phyloP scores from a whole-genome alignment of 2,329 filamentous ascomycete species.

The Botrytis squamosa region DNA sequence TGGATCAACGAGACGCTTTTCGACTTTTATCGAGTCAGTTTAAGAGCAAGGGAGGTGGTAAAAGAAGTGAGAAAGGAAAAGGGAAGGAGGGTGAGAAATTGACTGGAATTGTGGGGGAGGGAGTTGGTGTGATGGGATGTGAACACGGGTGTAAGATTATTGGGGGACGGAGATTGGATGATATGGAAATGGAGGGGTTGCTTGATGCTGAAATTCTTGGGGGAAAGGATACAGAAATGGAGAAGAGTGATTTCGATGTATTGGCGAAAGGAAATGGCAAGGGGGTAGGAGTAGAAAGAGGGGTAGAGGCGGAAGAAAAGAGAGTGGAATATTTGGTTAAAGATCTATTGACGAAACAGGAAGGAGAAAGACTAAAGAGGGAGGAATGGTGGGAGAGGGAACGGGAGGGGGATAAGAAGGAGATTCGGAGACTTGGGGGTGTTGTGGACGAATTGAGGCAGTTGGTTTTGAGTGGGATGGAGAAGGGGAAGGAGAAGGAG shows the following conservation, averaged over 20 bases:
- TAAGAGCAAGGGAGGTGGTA: neutral
- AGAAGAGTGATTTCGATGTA: neutral
- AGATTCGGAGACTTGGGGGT: neutral
- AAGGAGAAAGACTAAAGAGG: neutral
- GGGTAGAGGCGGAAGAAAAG: neutral
- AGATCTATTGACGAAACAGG: neutral
- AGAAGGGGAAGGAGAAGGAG: neutral
- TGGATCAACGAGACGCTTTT: neutral
- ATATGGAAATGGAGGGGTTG: neutral
- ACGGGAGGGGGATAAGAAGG: neutral
- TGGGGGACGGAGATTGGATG: neutral
- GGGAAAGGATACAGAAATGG: neutral
- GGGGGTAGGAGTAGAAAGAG: neutral
- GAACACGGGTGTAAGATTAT: neutral
- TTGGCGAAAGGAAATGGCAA: neutral
- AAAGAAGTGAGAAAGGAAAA: neutral
- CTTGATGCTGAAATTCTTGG: neutral
- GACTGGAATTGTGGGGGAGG: neutral
- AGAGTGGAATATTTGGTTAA: neutral
- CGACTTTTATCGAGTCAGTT: no score
- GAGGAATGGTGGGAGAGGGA: conserved; percentile 4
- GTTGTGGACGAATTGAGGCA: neutral
- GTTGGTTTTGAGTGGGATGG: neutral
- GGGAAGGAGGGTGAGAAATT: neutral
- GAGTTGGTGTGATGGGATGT: neutral